Conservation (phyloP, 2,329 filamentous ascomycete genomes). For the Harringtonia lauricola region DNA sequence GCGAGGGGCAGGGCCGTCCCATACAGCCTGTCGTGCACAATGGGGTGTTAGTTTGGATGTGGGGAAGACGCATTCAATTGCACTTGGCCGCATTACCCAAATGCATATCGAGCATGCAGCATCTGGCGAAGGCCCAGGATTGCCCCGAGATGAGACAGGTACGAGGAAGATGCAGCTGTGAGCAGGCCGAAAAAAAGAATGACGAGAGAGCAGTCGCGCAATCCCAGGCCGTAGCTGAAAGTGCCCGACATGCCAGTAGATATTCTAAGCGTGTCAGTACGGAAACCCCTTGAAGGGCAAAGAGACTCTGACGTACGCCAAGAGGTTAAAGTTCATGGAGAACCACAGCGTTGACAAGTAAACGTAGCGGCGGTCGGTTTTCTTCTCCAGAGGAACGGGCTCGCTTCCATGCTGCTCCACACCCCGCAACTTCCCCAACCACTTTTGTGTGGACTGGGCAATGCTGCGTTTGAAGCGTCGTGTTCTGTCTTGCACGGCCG, state of each 20-base stretch:
- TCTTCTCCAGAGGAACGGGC: not conserved
- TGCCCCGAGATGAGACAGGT: constrained; percentile 45
- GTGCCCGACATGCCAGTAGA: constrained; percentile 55
- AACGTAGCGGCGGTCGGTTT: not conserved
- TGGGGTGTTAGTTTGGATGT: too few relatives aligned
- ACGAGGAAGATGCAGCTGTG: constrained; percentile 41
- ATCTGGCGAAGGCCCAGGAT: constrained; percentile 56
- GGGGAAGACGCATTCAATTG: too few relatives aligned
- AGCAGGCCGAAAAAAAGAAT: constrained; percentile 54
- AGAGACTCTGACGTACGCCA: not conserved
- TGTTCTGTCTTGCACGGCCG: too few relatives aligned
- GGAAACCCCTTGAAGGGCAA: too few relatives aligned
- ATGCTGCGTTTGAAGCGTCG: too few relatives aligned
- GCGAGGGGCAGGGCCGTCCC: constrained; percentile 48
- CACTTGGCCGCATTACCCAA: constrained; percentile 23
- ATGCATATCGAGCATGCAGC: constrained; percentile 53
- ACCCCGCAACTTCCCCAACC: not conserved
- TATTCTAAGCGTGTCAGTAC: constrained; percentile 21
- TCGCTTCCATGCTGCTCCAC: not conserved
- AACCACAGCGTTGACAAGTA: not conserved
- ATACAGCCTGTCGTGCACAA: constrained; percentile 29
- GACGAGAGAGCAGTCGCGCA: constrained; percentile 45
- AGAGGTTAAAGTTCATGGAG: not conserved
- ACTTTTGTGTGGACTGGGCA: not conserved
- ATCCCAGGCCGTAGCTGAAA: constrained; percentile 33